Conservation (phyloP, 345 rosid species). For the Physaria fendleri region DNA sequence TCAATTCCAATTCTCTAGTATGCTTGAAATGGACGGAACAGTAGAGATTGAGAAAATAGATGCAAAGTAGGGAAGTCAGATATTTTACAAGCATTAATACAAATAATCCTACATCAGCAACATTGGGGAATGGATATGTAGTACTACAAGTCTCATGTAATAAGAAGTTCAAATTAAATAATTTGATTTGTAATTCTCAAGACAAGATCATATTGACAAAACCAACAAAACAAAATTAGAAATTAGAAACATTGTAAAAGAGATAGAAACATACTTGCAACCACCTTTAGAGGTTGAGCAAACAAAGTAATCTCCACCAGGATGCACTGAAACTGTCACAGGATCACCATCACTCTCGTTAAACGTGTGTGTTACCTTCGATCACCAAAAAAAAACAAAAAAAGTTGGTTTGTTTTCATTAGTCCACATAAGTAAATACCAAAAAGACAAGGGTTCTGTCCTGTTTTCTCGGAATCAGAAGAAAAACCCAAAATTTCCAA, state of each 20-base stretch:
- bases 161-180: not conserved
- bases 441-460: not conserved
- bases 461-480: constrained; percentile 1
- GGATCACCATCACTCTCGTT: constrained; percentile 75
- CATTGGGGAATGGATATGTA: too few species aligned
- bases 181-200: constrained; percentile 1
- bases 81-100: not conserved
- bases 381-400: not conserved
- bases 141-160: too few species aligned
- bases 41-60: not conserved
- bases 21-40: not conserved
- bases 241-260: not conserved
- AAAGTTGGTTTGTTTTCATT: not conserved
- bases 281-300: constrained; percentile 79
- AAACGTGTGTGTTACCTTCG: constrained; percentile 53
- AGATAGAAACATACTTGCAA: constrained; percentile 58
- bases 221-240: not conserved
- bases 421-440: too few species aligned
- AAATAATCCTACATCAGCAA: not conserved
- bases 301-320: constrained; percentile 74
- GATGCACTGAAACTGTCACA: constrained; percentile 61
- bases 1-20: not conserved
- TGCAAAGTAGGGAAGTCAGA: not conserved
- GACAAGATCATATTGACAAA: not conserved
- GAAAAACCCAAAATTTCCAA: too few species aligned